Evolutionary conservation across 352 stramenopile genomes (phyloP).

Genomic region (Peronosclerospora sorghi): DNA sequence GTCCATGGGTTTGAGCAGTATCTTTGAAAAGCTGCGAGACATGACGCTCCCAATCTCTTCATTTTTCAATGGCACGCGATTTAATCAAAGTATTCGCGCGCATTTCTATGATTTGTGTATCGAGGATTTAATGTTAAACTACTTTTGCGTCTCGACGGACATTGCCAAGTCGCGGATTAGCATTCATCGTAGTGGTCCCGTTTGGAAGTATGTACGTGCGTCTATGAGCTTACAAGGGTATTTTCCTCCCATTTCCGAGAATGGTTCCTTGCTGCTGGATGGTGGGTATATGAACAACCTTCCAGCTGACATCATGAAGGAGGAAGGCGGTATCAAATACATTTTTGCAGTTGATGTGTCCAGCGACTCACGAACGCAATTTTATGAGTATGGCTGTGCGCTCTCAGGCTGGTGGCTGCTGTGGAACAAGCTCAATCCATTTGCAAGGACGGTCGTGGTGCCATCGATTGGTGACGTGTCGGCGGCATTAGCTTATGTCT

Average conservation of each 20-base stretch:
- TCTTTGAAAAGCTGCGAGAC: constrained; percentile 67
- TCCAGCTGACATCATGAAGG: constrained; percentile 86
- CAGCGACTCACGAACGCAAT: constrained; percentile 61
- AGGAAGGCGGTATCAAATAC: constrained; percentile 81
- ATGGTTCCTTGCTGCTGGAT: constrained; percentile 81
- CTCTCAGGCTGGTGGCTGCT: constrained; percentile 87
- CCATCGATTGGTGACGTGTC: constrained; percentile 89
- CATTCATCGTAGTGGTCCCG: constrained; percentile 72
- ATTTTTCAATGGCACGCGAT: constrained; percentile 81
- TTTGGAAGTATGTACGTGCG: constrained; percentile 87
- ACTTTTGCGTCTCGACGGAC: constrained; percentile 89
- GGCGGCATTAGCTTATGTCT: constrained; percentile 81
- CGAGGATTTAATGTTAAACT: constrained; percentile 88
- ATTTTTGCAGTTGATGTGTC: constrained; percentile 87
- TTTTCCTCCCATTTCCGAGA: constrained; percentile 82
- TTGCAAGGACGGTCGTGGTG: constrained; percentile 76
- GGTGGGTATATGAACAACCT: constrained; percentile 92
- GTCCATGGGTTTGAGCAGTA: constrained; percentile 51
- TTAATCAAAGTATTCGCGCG: constrained; percentile 65
- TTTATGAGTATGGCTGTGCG: constrained; percentile 70
- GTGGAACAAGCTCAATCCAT: constrained; percentile 87
- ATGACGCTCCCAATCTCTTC: constrained; percentile 83
- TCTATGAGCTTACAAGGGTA: constrained; percentile 90
- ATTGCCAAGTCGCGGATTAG: constrained; percentile 84
- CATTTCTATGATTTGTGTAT: constrained; percentile 74